Evolutionary conservation across 495 filamentous ascomycete species (phyloP).

Genomic region (Tuber indicum): DNA sequence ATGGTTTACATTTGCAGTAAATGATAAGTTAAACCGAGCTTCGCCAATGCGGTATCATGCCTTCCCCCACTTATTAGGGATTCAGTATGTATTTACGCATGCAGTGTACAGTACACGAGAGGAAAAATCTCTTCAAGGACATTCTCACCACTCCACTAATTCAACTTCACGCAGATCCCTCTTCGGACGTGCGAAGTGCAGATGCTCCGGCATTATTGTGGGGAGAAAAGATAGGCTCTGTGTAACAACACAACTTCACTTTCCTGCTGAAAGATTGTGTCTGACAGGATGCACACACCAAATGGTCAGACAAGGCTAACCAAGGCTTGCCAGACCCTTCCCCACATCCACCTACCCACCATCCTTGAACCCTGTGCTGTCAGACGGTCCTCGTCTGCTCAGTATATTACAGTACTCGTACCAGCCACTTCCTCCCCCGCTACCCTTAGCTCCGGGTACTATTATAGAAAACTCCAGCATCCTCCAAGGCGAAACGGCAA

Average conservation of each 20-base stretch:
- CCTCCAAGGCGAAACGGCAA: neutral
- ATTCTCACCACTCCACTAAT: no score
- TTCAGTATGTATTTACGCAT: neutral
- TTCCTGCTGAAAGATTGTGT: no score
- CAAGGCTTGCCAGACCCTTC: no score
- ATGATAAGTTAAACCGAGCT: neutral
- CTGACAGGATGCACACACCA: no score
- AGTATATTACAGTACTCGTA: no score
- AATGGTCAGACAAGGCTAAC: no score
- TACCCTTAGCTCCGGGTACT: neutral
- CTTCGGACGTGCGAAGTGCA: neutral
- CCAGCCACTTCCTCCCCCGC: neutral
- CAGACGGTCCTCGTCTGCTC: neutral
- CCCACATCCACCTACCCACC: no score
- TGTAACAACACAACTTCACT: no score
- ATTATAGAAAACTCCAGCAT: neutral
- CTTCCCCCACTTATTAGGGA: neutral
- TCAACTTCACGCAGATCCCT: no score
- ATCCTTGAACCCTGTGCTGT: neutral
- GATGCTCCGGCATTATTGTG: neutral
- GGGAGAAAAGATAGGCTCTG: no score
- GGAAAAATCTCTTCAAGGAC: no score
- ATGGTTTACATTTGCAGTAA: neutral
- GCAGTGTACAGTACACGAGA: no score
- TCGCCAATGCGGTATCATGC: neutral